Percentiles rank a stretch among this genome's conserved stretches.
Evolutionary conservation across 2,329 filamentous ascomycete species (phyloP).

Genomic region (Lasiodiplodia hormozganensis): DNA sequence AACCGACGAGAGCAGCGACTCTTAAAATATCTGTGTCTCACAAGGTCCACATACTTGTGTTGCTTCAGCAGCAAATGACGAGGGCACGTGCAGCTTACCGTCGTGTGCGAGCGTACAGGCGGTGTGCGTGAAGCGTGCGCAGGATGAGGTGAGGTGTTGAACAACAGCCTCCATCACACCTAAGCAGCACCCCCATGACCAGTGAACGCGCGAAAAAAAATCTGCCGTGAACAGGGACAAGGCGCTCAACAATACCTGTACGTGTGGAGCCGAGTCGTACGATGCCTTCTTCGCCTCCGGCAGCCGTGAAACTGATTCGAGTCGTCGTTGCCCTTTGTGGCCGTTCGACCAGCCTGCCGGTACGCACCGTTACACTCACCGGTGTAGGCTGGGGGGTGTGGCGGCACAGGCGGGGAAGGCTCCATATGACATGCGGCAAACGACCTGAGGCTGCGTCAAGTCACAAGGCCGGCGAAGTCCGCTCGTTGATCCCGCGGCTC

Average conservation of each 20-base stretch:
- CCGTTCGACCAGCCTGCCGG: constrained; percentile 5
- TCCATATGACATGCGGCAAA: constrained; percentile 26
- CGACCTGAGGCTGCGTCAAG: constrained; percentile 15
- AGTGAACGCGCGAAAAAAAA: constrained; percentile 3
- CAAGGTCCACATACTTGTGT: constrained; percentile 14
- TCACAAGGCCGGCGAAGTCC: constrained; percentile 26
- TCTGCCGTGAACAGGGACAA: constrained; percentile 18
- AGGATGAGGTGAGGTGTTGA: constrained; percentile 20
- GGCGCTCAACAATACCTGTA: constrained; percentile 20
- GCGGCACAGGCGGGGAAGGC: constrained; percentile 16
- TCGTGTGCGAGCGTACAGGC: constrained; percentile 18
- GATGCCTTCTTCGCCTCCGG: constrained; percentile 17
- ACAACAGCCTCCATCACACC: constrained; percentile 25
- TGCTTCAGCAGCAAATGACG: constrained; percentile 19
- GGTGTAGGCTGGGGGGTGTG: constrained; percentile 12
- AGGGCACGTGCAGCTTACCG: constrained; percentile 25
- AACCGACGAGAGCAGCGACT: constrained; percentile 10
- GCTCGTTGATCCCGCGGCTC: constrained; percentile 23
- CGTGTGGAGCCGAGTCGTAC: constrained; percentile 26
- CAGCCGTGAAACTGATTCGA: constrained; percentile 26
- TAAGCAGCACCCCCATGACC: constrained; percentile 4
- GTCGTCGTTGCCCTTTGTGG: constrained; percentile 13
- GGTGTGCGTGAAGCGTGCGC: constrained; percentile 23
- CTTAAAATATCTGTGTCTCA: constrained; percentile 20
- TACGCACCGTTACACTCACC: constrained; percentile 22